Conservation (phyloP, 139 green algal species). For the Marvania coccoides region DNA sequence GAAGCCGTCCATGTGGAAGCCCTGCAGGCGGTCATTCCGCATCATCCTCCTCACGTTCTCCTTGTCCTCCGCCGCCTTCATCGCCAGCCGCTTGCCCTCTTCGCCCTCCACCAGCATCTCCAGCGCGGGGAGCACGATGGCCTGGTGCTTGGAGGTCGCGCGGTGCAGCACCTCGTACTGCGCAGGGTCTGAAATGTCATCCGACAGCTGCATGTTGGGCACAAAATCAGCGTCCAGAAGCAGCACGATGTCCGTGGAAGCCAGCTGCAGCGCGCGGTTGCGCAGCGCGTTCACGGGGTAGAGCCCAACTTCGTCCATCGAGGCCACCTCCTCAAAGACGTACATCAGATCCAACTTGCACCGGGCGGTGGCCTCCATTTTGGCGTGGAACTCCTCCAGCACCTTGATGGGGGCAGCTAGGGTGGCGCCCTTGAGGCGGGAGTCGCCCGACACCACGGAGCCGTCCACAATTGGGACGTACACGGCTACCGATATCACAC, state of each 20-base stretch:
- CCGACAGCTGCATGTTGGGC: constrained; percentile 7
- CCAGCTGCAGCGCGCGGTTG: constrained; percentile 29
- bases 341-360: constrained; percentile 28
- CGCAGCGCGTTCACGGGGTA: constrained; percentile 35
- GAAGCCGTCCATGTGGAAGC: constrained; percentile 24
- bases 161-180: constrained; percentile 9
- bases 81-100: constrained; percentile 6
- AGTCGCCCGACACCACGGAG: neutral
- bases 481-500: constrained; percentile 18
- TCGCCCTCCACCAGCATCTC: constrained; percentile 11
- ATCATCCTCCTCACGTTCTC: neutral
- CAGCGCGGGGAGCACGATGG: constrained; percentile 31
- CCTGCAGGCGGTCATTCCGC: neutral
- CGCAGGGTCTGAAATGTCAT: constrained; percentile 5
- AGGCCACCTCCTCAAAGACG: constrained; percentile 18
- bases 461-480: constrained; percentile 13
- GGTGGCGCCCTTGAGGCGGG: neutral
- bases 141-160: constrained; percentile 3
- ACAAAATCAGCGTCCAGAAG: constrained; percentile 36
- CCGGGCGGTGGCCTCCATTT: neutral
- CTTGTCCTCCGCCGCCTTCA: constrained; percentile 5
- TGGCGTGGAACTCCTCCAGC: constrained; percentile 14
- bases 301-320: constrained; percentile 6
- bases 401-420: neutral
- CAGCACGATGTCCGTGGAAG: constrained; percentile 11